phyloP scores from a whole-genome alignment of 805 yeast genomes.

The Kazachstania bromeliacearum region DNA sequence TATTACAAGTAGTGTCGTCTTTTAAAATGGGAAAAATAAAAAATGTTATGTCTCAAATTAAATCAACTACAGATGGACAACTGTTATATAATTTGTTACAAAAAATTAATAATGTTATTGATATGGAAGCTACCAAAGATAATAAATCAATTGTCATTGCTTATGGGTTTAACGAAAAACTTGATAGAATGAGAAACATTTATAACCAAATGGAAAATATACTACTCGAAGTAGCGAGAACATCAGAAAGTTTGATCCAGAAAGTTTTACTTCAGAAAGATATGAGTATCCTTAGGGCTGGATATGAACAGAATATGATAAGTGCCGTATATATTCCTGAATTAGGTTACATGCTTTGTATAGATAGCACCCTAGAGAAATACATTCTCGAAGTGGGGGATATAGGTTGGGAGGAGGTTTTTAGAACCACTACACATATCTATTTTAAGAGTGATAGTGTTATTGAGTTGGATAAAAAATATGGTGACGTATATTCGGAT shows the following conservation, averaged over 20 bases:
- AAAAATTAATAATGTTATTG: conserved; percentile 27
- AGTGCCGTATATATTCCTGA: conserved; percentile 39
- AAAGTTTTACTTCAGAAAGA: conserved; percentile 10
- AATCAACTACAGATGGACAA: conserved; percentile 5
- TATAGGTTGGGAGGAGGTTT: conserved; percentile 30
- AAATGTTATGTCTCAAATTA: conserved; percentile 11
- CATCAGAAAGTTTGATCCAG: conserved; percentile 6
- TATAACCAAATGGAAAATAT: conserved; percentile 29
- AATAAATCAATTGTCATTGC: conserved; percentile 22
- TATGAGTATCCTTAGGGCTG: conserved; percentile 1
- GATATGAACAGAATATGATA: conserved; percentile 9
- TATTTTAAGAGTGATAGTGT: conserved; percentile 32
- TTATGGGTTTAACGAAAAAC: conserved; percentile 24
- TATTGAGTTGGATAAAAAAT: conserved; percentile 28
- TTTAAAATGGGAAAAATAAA: conserved; percentile 3
- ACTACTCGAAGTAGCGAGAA: conserved; percentile 17
- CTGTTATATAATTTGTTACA: conserved; percentile 8
- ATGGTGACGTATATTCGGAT: conserved; percentile 36
- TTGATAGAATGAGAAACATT: conserved; percentile 21
- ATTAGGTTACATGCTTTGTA: conserved; percentile 33
- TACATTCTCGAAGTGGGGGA: conserved; percentile 1
- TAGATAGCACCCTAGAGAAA: conserved; percentile 10
- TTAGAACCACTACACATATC: conserved; percentile 30
- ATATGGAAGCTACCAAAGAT: conserved; percentile 30
- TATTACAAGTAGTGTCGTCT: conserved; percentile 10